These are phyloP conservation scores for Suaeda aralocaspica DNA, from an alignment of 148 eudicot genomes.

Conservation along the genomic window DNA sequence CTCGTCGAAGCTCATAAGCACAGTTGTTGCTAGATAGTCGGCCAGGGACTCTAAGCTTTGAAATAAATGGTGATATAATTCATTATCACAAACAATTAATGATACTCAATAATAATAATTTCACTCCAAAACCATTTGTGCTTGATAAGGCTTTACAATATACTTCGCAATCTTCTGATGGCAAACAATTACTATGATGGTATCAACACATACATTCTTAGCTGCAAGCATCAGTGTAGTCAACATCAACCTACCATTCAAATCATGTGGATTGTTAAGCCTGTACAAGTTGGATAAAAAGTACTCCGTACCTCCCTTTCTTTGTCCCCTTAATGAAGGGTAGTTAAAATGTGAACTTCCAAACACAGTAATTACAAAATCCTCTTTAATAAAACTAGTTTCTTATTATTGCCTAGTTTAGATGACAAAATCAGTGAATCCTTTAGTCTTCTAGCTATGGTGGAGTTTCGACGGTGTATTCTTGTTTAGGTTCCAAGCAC, in stretches of 20 bases:
- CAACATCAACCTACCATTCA: slow-evolving; percentile 10
- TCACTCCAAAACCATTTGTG: too few relatives aligned
- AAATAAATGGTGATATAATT: too few relatives aligned
- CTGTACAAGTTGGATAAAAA: neutral
- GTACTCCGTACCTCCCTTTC: neutral
- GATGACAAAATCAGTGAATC: neutral
- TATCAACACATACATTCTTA: neutral
- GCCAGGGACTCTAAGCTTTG: too few relatives aligned
- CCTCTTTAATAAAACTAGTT: neutral
- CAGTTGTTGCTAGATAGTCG: too few relatives aligned
- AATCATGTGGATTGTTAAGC: neutral
- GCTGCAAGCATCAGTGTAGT: neutral
- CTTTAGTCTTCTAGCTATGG: slow-evolving; percentile 1
- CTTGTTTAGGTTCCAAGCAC: slow-evolving; percentile 26
- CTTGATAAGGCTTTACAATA: too few relatives aligned
- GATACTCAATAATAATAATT: too few relatives aligned
- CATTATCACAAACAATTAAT: too few relatives aligned
- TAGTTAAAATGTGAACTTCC: neutral
- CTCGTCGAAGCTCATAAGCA: too few relatives aligned
- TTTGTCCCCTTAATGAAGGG: neutral
- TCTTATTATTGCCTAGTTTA: neutral
- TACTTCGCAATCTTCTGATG: too few relatives aligned
- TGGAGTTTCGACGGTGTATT: slow-evolving; percentile 18
- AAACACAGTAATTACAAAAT: neutral
- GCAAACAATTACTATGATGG: too few relatives aligned